Base-by-base conservation (phyloP, 495 filamentous ascomycete species). In the Trichoderma gamsii region DNA sequence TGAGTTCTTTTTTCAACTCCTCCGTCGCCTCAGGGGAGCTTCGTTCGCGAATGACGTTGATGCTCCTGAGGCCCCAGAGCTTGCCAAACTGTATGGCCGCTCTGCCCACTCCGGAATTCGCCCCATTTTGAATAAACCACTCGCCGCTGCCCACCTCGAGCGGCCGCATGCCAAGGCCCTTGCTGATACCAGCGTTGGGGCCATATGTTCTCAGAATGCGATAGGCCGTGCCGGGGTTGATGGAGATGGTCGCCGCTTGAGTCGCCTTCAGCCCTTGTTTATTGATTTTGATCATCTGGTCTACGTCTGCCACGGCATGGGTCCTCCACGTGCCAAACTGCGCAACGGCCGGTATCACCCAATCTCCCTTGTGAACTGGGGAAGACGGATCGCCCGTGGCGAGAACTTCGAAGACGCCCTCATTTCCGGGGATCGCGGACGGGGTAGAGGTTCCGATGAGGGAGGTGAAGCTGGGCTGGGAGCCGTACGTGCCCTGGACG, bases 61-160 rank as follows among this genome's bases (percentile, higher is more conserved):
- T 87, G 61, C 88, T 92, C 71, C 92, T 88, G 69, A 92, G 84
- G 0, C 93, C 93, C 95, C 93, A 98, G 64, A 90, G 77, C 66
- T 78, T 79, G 1, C 85, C 93, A 0, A 99, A 74, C 78, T 99
- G 95, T 66, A 97, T 92, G 21, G 90, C 93, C 11, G 92, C 89
- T 41, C 95, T 79, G 6, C 95, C 95, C 27, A 98, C 95, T 1
- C 92, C 96, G 65, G 85, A 89, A 74, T 99, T 99, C 11, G 95
- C 95, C 2, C 95, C 96, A 72, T 99, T 99, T 81, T 99, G 96
- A 46, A 98, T 82, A 69, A 96, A 89, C 96, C 96, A 99, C 43
- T 90, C 85, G 15, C 91, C 90, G 65, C 88, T 86, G 63, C 67
- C 67, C n/a, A 72, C 66, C 46, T 71, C 67, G 0, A 69, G 64